Evolutionary conservation across 495 filamentous ascomycete genomes (phyloP), one percentile per base, ranked within the genome.

Genomic region (Neurospora discreta): DNA sequence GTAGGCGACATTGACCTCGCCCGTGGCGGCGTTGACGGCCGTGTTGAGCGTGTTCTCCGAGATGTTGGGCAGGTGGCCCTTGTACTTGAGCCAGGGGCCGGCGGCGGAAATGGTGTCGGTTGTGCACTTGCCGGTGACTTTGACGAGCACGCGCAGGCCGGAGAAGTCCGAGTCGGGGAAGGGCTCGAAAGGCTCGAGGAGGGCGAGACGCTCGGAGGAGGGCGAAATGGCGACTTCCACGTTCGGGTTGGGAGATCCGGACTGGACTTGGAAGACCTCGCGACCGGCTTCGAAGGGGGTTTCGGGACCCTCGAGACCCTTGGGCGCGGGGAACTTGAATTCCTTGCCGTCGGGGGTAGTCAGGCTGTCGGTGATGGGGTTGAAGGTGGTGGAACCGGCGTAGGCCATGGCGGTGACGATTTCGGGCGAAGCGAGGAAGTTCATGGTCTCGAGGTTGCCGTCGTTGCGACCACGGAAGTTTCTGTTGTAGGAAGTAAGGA

Each of bases 391-490:
- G 73, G 86, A 88, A 69, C 95, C 95, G 33, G 95, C 90, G 80
- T 96, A 98, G 40, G 91, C 87, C 89, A 99, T 94, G 9, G 95
- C 95, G 1, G 95, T 99, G 73, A 99, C 96, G 42, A 99, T 87
- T 80, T 99, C 95, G 4, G 95, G 95, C 2, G 93, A 95, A 15
- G 95, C 94, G 43, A 99, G 88, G 85, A 99, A 99, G 86, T 98
- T 98, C 95, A 98, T 97, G 40, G 95, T 99, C 26, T 89, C 87
- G 13, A 91, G 90, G 84, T 98, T 98, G 74, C 95, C 95, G 77
- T 99, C 95, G 79, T 99, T 99, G 70, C 95, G 92, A 71, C 93
- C 95, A 73, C 91, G 93, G 87, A 99, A 99, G 83, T 99, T 99
- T 73, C 95, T 91, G 87, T 99, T 99, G 83, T 98, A 99, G 8